Evolutionary conservation across 495 filamentous ascomycete genomes (phyloP), one percentile per base, ranked within the genome.

Genomic region (Aspergillus ostianus): DNA sequence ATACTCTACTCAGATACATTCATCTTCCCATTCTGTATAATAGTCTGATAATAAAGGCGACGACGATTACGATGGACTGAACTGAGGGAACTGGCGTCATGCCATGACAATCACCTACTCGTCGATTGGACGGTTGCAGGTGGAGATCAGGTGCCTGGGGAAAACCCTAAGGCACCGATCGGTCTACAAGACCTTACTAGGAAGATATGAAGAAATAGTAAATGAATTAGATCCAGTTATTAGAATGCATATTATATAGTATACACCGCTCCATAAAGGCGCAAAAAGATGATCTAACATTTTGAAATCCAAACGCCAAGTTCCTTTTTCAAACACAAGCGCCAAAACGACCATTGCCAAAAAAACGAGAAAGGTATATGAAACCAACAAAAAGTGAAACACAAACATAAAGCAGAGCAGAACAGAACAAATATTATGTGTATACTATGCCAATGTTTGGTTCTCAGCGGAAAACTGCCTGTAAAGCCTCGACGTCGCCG

Each of bases 401-500:
- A 7, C 21, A 57, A 56, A 17, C 53, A 57, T 2, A 23, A n/a
- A n/a, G n/a, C n/a, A n/a, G n/a, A n/a, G n/a, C 49, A 47, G 53
- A 19, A 56, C 20, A 52, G 48, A 55, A 58, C 19, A 51, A 23
- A 61, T 19, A 55, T 45, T 10, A 53, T 45, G 26, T 18, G 41
- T 59, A 56, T 46, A 57, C 45, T 45, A 45, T 29, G 36, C 36
- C 36, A 57, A 57, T 51, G 20, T 60, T 55, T 45, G 13, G 9
- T 48, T 51, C 71, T 54, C 58, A 78, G 62, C 73, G 74, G 9
- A 80, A 55, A n/a, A 76, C 74, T 58, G 76, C 75, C 63, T 80
- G 76, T 54, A 87, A 69, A 53, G 74, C 73, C 58, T 81, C 79
- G 52, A 85, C 76, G 73, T 97, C 91, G 6, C 91, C 93, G 0